phyloP scores from a whole-genome alignment of 106 monocot species.

The Acanthochlamys bracteata region DNA sequence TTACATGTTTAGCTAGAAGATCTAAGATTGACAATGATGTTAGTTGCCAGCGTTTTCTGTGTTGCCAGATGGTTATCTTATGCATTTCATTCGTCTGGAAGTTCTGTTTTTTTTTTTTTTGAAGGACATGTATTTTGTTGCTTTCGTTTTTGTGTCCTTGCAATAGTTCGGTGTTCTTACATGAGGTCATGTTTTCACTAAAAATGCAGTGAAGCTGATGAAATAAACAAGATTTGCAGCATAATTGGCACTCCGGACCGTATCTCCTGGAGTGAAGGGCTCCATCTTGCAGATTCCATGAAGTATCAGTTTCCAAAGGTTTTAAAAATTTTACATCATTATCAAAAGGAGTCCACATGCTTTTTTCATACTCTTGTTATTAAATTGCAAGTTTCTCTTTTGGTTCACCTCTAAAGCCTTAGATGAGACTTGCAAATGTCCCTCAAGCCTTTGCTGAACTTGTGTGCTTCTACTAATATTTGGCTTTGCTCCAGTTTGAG shows the following conservation, averaged over 20 bases:
- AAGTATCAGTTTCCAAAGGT: conserved; percentile 68
- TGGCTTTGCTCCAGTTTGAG: conserved; percentile 21
- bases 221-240: conserved; percentile 74
- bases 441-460: not conserved
- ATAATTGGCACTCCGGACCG: conserved; percentile 57
- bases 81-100: too few species aligned
- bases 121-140: too few species aligned
- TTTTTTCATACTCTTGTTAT: not conserved
- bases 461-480: not conserved
- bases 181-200: not conserved
- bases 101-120: too few species aligned
- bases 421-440: too few species aligned
- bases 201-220: conserved; percentile 52
- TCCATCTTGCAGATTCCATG: conserved; percentile 42
- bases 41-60: too few species aligned
- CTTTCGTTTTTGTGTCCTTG: not conserved
- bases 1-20: too few species aligned
- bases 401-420: too few species aligned
- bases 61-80: too few species aligned
- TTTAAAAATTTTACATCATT: not conserved
- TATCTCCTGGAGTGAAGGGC: conserved; percentile 52
- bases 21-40: too few species aligned
- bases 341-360: not conserved
- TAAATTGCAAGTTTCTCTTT: too few species aligned
- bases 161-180: not conserved